Evolutionary conservation across 305 asterid genomes (phyloP), one percentile per base, ranked within the genome.

Genomic region (Plantago lanceolata): DNA sequence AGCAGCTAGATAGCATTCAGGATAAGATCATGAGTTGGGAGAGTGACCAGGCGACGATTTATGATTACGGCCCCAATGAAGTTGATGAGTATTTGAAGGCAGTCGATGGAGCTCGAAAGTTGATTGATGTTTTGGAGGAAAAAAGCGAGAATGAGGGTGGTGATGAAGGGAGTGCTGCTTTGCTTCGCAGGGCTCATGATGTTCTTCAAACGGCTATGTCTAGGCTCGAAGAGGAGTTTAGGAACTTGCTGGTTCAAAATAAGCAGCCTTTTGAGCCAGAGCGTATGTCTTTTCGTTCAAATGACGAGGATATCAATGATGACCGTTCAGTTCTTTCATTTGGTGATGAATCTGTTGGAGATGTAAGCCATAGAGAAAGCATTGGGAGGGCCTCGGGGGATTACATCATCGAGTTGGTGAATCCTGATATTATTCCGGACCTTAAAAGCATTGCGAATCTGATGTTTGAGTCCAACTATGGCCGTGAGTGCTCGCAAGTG

Each of bases 141-240:
- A 73, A 75, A 75, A 66, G 77, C 69, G 33, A 62, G 9, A 63
- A 62, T 16, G 72, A 45, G 44, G 69, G 71, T 19, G 19, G 71
- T 19, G 19, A 67, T 17, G 88, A 81, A 26, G 86, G 79, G 48
- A 57, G 54, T 7, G 73, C 29, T 7, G 73, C 29, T 52, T 75
- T 79, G 61, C 76, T 85, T 18, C 82, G 79, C 47, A 78, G 67
- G 70, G 87, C 90, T 37, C 89, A 83, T 28, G 94, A 84, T 65
- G 51, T 93, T 71, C 92, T 93, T 55, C 94, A 93, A 74, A 87
- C 80, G n/a, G 92, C 87, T 21, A 93, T 90, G 97, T 78, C 85
- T 61, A 79, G 90, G 79, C 95, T 93, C 9, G 96, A 89, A 56
- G 97, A 93, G 64, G 97, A 93, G 82, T 93, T 93, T 19, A 73